Evolutionary conservation across 2,329 filamentous ascomycete genomes (phyloP).

Genomic region (Boeremia exigua): DNA sequence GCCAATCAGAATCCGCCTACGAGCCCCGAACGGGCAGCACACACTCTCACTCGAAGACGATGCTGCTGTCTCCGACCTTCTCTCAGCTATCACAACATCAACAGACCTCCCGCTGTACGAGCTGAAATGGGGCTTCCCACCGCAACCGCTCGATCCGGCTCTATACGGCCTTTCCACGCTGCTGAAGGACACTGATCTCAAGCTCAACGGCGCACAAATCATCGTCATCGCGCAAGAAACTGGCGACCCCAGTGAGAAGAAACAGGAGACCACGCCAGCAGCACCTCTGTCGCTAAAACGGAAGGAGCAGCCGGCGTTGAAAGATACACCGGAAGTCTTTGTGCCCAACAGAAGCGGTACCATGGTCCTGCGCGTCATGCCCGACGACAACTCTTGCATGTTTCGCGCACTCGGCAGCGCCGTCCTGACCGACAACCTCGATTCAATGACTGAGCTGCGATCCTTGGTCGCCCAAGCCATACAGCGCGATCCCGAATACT

Average conservation of each 20-base stretch:
- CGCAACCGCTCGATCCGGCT: slow-evolving; percentile 69
- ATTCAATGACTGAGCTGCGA: slow-evolving; percentile 74
- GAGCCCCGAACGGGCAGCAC: slow-evolving; percentile 74
- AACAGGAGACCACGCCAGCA: slow-evolving; percentile 25
- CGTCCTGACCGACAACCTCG: slow-evolving; percentile 68
- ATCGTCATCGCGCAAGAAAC: slow-evolving; percentile 62
- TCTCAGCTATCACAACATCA: slow-evolving; percentile 65
- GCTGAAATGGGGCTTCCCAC: slow-evolving; percentile 85
- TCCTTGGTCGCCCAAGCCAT: slow-evolving; percentile 81
- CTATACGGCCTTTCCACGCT: slow-evolving; percentile 56
- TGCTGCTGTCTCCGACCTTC: slow-evolving; percentile 69
- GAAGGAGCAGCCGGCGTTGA: slow-evolving; percentile 53
- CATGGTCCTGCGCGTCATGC: slow-evolving; percentile 86
- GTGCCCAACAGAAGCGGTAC: slow-evolving; percentile 63
- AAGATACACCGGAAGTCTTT: slow-evolving; percentile 67
- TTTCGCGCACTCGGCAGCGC: slow-evolving; percentile 88
- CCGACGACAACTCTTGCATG: slow-evolving; percentile 93
- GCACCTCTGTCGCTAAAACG: slow-evolving; percentile 51
- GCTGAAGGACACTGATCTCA: slow-evolving; percentile 64
- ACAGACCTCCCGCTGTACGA: slow-evolving; percentile 72
- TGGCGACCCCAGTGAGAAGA: slow-evolving; percentile 36
- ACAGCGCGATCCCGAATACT: slow-evolving; percentile 72
- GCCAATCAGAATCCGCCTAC: slow-evolving; percentile 75
- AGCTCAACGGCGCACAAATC: slow-evolving; percentile 71
- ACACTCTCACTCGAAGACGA: slow-evolving; percentile 72